Evolutionary conservation across 768 basidiomycete species (phyloP).

Genomic region (Lentinula sp.): DNA sequence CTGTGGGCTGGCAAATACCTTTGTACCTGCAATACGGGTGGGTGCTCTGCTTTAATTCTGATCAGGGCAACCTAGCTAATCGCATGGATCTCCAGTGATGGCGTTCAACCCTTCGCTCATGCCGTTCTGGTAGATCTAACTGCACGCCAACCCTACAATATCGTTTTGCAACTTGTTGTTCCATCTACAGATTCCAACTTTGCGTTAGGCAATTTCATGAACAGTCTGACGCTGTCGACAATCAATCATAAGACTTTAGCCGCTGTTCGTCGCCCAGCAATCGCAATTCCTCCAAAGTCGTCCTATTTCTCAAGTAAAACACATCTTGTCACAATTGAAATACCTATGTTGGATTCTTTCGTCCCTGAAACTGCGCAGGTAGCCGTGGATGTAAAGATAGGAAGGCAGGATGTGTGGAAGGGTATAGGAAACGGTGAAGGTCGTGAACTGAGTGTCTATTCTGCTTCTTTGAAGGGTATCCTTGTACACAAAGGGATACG

Average conservation of each 20-base stretch:
- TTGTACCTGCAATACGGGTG: constrained; percentile 81
- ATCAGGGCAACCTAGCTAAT: neutral
- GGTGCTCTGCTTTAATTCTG: constrained; percentile 13
- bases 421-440: constrained; percentile 62
- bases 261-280: constrained; percentile 55
- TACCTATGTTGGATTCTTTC: constrained; percentile 57
- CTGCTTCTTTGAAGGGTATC: constrained; percentile 55
- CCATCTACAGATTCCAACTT: constrained; percentile 64
- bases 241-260: constrained; percentile 58
- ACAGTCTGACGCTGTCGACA: constrained; percentile 52
- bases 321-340: constrained; percentile 36
- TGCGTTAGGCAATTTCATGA: constrained; percentile 84
- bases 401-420: constrained; percentile 70
- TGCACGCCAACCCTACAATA: constrained; percentile 65
- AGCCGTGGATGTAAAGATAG: constrained; percentile 62
- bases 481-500: constrained; percentile 65
- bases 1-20: constrained; percentile 64
- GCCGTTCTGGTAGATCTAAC: constrained; percentile 44
- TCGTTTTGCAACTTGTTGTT: constrained; percentile 59
- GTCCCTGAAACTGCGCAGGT: constrained; percentile 39
- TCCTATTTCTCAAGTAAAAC: constrained; percentile 34
- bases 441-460: constrained; percentile 63
- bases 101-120: constrained; percentile 57
- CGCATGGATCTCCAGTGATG: constrained; percentile 41
- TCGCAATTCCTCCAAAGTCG: constrained; percentile 42